Evolutionary conservation across 805 yeast genomes (phyloP).

Genomic region (Myxozyma vanderwaltii): DNA sequence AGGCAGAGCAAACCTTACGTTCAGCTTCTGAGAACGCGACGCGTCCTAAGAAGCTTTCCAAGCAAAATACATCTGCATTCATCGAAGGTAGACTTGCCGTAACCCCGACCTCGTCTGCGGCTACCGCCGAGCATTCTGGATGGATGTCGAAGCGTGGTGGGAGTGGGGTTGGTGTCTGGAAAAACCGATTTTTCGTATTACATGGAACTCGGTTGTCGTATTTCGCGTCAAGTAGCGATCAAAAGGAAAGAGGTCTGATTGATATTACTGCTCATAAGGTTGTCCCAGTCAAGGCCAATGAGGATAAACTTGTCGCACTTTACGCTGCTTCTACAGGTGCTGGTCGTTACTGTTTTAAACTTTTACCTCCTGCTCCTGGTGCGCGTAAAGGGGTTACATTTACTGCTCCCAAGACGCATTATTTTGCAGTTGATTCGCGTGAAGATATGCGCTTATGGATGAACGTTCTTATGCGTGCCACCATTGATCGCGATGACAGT

Average conservation of each 20-base stretch:
- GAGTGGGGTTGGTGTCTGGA: constrained; percentile 86
- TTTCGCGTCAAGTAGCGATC: constrained; percentile 75
- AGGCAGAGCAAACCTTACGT: constrained; percentile 45
- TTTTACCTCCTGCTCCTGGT: constrained; percentile 98
- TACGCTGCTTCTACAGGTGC: constrained; percentile 93
- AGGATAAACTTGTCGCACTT: constrained; percentile 80
- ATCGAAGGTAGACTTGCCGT: constrained; percentile 78
- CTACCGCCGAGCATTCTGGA: constrained; percentile 76
- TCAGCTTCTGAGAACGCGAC: constrained; percentile 56
- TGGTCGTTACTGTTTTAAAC: constrained; percentile 89
- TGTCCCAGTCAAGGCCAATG: constrained; percentile 71
- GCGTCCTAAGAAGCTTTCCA: constrained; percentile 37
- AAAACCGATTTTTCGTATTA: constrained; percentile 65
- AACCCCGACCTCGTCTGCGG: constrained; percentile 75
- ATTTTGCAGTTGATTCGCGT: constrained; percentile 87
- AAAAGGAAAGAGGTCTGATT: constrained; percentile 85
- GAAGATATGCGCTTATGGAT: constrained; percentile 96
- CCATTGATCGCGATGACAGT: constrained; percentile 87
- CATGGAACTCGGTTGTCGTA: constrained; percentile 94
- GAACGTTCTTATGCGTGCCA: constrained; percentile 91
- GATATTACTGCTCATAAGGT: constrained; percentile 96
- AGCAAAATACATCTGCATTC: constrained; percentile 49
- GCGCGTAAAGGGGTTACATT: constrained; percentile 91
- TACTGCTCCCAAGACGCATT: constrained; percentile 94
- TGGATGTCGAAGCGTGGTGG: constrained; percentile 96